Base-by-base conservation (phyloP, 2,329 filamentous ascomycete genomes). In the Phialophora verrucosa region DNA sequence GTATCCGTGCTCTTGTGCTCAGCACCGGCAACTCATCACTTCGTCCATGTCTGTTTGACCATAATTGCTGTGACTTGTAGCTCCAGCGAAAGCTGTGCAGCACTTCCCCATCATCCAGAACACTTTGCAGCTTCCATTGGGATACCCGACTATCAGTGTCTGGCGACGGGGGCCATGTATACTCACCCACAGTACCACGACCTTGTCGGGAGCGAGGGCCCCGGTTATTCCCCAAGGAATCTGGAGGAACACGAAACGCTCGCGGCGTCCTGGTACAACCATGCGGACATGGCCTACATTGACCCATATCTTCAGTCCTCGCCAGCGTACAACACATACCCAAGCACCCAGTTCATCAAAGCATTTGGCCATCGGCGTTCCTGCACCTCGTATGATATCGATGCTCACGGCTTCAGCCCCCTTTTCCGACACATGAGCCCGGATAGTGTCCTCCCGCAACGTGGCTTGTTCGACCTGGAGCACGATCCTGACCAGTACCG, bases 371-470 rank as follows among this genome's bases (percentile, higher is more conserved):
- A 31, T 32, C 59, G 32, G 56, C 62, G 27, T 17, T 38, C 20
- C 25, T 62, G 38, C 31, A 53, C 51, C 38, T 35, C 66, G 23
- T 69, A 69, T 53, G 62, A 67, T 38, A 56, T 47, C n/a, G n/a
- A 38, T 32, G 66, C 62, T 12, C 66, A 71, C 32, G 70, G 68
- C n/a, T 71, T 70, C 53, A 51, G 35, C 38, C 59, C 50, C 20
- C 29, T 23, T 23, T 51, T 14, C 17, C 31, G 44, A 29, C 54
- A 35, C 29, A 27, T 47, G 17, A 35, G 7, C n/a, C 20, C 27
- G 25, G 29, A 57, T 14, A 64, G 38, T 35, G 23, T 23, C 12
- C 58, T 64, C 8, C 58, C 44, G 42, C 64, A 66, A 38, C 54
- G 57, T 53, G 57, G 20, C 11, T 4, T 61, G 14, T 47, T 42